phyloP scores from a whole-genome alignment of 345 rosid species.

The Salix exigua region DNA sequence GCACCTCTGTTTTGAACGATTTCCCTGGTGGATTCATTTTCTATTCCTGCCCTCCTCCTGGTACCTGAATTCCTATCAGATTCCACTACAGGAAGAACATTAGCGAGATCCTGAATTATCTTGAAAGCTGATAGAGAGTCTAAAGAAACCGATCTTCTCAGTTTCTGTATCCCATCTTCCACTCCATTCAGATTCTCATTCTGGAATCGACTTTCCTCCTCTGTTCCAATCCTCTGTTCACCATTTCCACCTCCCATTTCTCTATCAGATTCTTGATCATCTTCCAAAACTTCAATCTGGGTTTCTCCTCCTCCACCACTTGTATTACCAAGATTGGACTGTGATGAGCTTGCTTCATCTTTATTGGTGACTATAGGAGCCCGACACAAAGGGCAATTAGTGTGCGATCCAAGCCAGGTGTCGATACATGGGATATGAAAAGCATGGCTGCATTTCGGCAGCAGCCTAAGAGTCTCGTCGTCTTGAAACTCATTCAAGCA shows the following conservation, averaged over 20 bases:
- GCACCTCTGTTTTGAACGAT: conserved; percentile 21
- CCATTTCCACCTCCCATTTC: conserved; percentile 11
- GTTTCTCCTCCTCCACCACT: conserved; percentile 17
- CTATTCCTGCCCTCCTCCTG: conserved; percentile 12
- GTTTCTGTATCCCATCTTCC: conserved; percentile 28
- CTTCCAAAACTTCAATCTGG: conserved; percentile 17
- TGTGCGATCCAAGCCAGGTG: conserved; percentile 29
- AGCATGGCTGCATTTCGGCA: conserved; percentile 28
- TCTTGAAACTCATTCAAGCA: conserved; percentile 23
- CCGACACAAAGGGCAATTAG: conserved; percentile 25
- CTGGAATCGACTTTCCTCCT: conserved; percentile 16
- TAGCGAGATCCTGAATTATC: conserved; percentile 34
- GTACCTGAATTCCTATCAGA: conserved; percentile 14
- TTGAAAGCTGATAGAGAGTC: conserved; percentile 53
- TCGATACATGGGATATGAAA: conserved; percentile 28
- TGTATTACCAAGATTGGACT: background rate
- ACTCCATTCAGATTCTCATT: conserved; percentile 20
- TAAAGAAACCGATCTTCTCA: conserved; percentile 72
- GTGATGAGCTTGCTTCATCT: background rate
- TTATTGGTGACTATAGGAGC: conserved; percentile 36
- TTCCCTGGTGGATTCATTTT: conserved; percentile 12
- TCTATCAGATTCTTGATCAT: conserved; percentile 19
- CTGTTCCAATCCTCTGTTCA: conserved; percentile 16
- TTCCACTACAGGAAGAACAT: conserved; percentile 17
- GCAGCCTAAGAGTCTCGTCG: conserved; percentile 17